phyloP scores from a whole-genome alignment of 78 protist species.

The Dictyostelium capitatum region DNA sequence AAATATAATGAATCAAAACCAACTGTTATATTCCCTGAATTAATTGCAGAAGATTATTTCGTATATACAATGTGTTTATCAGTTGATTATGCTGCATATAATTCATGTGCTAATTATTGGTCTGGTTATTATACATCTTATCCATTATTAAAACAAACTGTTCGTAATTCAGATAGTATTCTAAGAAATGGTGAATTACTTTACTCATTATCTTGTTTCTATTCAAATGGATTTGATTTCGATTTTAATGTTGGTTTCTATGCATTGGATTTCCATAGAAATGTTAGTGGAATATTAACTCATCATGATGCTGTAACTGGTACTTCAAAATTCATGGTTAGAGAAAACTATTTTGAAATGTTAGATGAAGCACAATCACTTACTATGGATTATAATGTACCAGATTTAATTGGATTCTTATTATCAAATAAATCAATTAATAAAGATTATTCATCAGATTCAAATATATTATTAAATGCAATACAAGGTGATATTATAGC shows the following conservation, averaged over 20 bases:
- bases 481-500: not conserved
- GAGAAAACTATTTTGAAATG: constrained; percentile 53
- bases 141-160: constrained; percentile 42
- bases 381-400: constrained; percentile 2
- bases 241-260: not conserved
- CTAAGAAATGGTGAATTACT: constrained; percentile 34
- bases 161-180: constrained; percentile 15
- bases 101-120: constrained; percentile 67
- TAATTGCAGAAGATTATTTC: not conserved
- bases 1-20: no score
- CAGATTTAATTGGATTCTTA: constrained; percentile 19
- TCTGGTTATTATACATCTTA: constrained; percentile 34
- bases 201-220: not conserved
- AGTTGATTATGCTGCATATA: not conserved
- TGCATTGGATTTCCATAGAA: constrained; percentile 36
- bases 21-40: not conserved
- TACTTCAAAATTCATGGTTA: constrained; percentile 19
- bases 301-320: constrained; percentile 78
- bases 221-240: constrained; percentile 13
- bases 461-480: not conserved
- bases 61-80: constrained; percentile 41
- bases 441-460: not conserved
- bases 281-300: constrained; percentile 55
- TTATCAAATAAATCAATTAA: constrained; percentile 38
- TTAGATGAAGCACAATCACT: constrained; percentile 15